A percentile compares a stretch with the other conserved stretches of the same genome.
phyloP scores from a whole-genome alignment of 805 yeast genomes.

The Maudiozyma serrabonitensis region DNA sequence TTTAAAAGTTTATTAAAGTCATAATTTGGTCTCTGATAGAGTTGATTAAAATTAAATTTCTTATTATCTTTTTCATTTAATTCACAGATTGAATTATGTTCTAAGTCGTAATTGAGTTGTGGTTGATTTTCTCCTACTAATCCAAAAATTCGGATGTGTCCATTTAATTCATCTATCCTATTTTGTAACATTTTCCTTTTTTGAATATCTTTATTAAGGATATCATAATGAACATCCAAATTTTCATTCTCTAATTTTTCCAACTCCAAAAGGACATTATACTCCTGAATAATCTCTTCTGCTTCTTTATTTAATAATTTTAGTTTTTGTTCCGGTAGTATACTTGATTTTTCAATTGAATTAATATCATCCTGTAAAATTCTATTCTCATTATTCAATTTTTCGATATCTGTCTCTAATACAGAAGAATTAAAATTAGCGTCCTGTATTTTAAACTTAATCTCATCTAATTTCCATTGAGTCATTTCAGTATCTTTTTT shows the following conservation, averaged over 20 bases:
- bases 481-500: not conserved
- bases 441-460: not conserved
- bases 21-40: conserved; percentile 15
- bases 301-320: conserved; percentile 9
- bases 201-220: conserved; percentile 25
- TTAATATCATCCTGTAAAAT: not conserved
- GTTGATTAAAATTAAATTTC: conserved; percentile 13
- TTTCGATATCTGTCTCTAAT: not conserved
- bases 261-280: conserved; percentile 12
- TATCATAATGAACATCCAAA: conserved; percentile 22
- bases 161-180: conserved; percentile 35
- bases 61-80: not conserved
- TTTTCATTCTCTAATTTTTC: conserved; percentile 16
- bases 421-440: not conserved
- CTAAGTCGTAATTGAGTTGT: conserved; percentile 11
- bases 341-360: conserved; percentile 6
- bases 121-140: conserved; percentile 3
- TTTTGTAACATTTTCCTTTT: conserved; percentile 40
- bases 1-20: conserved; percentile 14
- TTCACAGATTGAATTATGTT: conserved; percentile 6
- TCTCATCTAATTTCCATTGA: not conserved
- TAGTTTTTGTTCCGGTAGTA: conserved; percentile 18
- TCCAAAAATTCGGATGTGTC: conserved; percentile 27
- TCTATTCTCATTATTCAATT: not conserved
- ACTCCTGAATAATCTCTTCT: conserved; percentile 6